A percentile compares a stretch with the other conserved stretches of the same genome.
Conservation (phyloP, 2,329 filamentous ascomycete species). For the Aspergillus aculeatinus region DNA sequence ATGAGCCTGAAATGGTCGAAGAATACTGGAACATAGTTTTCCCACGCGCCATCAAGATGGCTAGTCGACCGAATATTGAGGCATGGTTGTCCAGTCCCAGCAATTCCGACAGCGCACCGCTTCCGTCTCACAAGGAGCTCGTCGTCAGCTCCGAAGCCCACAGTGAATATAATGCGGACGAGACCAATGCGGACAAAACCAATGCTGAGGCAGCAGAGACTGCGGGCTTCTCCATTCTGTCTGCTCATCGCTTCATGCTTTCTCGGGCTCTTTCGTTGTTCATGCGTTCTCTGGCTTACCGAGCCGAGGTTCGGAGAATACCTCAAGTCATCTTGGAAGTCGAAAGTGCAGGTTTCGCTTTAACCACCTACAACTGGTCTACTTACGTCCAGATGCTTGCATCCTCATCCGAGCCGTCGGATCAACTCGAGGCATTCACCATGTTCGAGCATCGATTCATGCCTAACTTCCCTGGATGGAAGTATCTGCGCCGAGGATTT, state of each 20-base stretch:
- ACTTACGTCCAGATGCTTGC: slow-evolving; percentile 68
- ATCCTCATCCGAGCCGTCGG: slow-evolving; percentile 56
- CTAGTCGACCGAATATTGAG: slow-evolving; percentile 34
- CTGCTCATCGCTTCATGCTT: slow-evolving; percentile 50
- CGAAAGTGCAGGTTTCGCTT: slow-evolving; percentile 64
- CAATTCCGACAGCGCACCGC: slow-evolving; percentile 12
- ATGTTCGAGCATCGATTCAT: slow-evolving; percentile 78
- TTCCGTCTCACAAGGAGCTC: slow-evolving; percentile 11
- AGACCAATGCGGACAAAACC: not conserved
- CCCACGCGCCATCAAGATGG: slow-evolving; percentile 50
- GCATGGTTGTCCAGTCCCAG: slow-evolving; percentile 17
- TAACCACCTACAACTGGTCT: slow-evolving; percentile 81
- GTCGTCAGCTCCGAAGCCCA: not conserved
- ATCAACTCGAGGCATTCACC: slow-evolving; percentile 61
- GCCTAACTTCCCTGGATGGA: slow-evolving; percentile 75
- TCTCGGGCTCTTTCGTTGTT: slow-evolving; percentile 51
- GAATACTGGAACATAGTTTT: slow-evolving; percentile 66
- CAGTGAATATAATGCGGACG: not conserved
- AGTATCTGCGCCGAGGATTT: slow-evolving; percentile 34
- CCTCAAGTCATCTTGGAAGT: slow-evolving; percentile 56
- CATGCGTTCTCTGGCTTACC: slow-evolving; percentile 52
- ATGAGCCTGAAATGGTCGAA: slow-evolving; percentile 60
- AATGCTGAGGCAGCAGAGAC: not conserved
- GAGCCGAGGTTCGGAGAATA: slow-evolving; percentile 56
- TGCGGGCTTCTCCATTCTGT: slow-evolving; percentile 26